phyloP scores from a whole-genome alignment of 352 stramenopile species.

The Saprolegnia parasitica region DNA sequence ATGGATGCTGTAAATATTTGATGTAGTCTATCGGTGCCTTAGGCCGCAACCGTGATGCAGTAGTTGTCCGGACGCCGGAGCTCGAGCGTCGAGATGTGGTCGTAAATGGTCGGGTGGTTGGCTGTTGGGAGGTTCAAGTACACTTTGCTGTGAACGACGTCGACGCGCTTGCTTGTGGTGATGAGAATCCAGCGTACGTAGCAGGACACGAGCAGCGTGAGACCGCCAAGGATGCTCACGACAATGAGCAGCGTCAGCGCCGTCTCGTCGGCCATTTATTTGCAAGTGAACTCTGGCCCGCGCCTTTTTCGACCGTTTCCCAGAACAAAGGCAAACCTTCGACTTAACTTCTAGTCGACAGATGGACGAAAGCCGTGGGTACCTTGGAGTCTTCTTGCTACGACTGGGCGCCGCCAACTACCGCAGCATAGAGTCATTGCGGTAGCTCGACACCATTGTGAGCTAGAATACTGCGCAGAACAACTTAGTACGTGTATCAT shows the following conservation, averaged over 20 bases:
- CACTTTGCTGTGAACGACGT: neutral
- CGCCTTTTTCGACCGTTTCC: too few relatives aligned
- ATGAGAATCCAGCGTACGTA: constrained; percentile 14
- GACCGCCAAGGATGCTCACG: constrained; percentile 4
- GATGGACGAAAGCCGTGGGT: too few relatives aligned
- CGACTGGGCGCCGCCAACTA: too few relatives aligned
- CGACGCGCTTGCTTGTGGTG: constrained; percentile 17
- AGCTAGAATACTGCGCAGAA: too few relatives aligned
- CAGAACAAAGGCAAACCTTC: too few relatives aligned
- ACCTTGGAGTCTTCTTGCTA: too few relatives aligned
- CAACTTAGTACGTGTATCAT: too few relatives aligned
- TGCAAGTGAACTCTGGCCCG: too few relatives aligned
- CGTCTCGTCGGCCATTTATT: neutral
- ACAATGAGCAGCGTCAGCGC: constrained; percentile 7
- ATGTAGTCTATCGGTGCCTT: neutral
- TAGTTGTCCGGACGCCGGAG: neutral
- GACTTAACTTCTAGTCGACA: too few relatives aligned
- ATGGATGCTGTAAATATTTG: neutral
- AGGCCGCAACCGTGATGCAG: neutral
- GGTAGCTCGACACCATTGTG: too few relatives aligned
- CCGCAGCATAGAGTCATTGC: too few relatives aligned
- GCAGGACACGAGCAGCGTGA: constrained; percentile 22
- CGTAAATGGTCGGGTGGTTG: neutral
- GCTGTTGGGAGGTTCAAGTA: constrained; percentile 11
- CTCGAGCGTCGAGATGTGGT: neutral